A percentile compares a stretch with the other conserved stretches of the same genome.
phyloP scores from a whole-genome alignment of 1,284 basidiomycete genomes.

The Cystobasidium pallidum region DNA sequence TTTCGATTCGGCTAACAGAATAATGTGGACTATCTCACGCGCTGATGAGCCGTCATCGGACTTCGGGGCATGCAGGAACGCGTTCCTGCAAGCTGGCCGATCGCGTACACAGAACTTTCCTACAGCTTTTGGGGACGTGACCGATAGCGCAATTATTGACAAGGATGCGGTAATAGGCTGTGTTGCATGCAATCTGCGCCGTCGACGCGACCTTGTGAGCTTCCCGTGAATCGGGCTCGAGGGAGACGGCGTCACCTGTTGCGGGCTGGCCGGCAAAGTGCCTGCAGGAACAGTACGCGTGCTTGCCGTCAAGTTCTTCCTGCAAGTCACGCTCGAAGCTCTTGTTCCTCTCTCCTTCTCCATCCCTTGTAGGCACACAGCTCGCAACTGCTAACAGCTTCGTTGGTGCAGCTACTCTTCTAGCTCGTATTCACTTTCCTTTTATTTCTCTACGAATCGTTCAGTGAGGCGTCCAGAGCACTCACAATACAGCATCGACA shows the following conservation, averaged over 20 bases:
- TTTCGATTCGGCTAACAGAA: too few species aligned
- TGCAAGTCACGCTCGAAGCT: background rate
- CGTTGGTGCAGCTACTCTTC: background rate
- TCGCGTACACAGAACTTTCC: conserved; percentile 2
- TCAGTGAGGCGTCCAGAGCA: background rate
- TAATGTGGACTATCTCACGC: background rate
- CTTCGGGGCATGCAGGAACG: conserved; percentile 7
- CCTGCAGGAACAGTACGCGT: background rate
- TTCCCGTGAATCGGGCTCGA: background rate
- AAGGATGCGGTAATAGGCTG: conserved; percentile 22
- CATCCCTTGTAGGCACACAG: background rate
- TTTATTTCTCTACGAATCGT: background rate
- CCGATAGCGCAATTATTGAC: conserved; percentile 6
- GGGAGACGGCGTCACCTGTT: background rate
- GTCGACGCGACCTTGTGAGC: conserved; percentile 13
- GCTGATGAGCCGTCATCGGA: background rate
- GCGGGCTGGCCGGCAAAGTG: background rate
- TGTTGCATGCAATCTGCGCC: conserved; percentile 9
- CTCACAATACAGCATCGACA: background rate
- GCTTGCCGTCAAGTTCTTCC: background rate
- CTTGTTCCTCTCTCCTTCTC: background rate
- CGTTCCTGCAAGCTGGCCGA: background rate
- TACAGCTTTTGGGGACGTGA: background rate
- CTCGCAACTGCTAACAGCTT: background rate
- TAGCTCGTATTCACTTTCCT: background rate